These are phyloP conservation scores for Xylaria sp. DNA, from an alignment of 2,329 filamentous ascomycete genomes.

Conservation along the genomic window DNA sequence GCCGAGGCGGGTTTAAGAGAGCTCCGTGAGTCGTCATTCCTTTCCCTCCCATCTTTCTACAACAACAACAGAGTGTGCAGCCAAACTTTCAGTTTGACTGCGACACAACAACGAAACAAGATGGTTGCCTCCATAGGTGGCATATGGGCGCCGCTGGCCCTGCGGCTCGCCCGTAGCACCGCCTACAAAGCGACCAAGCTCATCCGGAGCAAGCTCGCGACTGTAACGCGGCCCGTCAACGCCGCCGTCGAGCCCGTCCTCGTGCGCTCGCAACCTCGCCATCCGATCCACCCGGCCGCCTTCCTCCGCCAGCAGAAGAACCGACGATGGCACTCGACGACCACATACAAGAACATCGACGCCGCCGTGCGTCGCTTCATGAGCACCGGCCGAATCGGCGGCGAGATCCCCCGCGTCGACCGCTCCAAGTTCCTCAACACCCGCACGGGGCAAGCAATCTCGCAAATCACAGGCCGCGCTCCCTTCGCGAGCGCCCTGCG, in stretches of 20 bases:
- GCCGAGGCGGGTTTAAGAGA: slow-evolving; percentile 33
- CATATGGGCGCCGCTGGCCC: slow-evolving; percentile 66
- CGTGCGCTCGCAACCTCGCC: slow-evolving; percentile 57
- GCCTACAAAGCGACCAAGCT: slow-evolving; percentile 62
- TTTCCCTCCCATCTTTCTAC: slow-evolving; percentile 23
- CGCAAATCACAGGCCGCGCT: slow-evolving; percentile 75
- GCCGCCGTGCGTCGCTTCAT: slow-evolving; percentile 63
- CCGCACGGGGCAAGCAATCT: slow-evolving; percentile 62
- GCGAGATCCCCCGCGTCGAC: slow-evolving; percentile 55
- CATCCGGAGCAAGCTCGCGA: slow-evolving; percentile 62
- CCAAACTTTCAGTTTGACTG: slow-evolving; percentile 35
- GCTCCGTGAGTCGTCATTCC: slow-evolving; percentile 28
- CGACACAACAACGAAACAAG: slow-evolving; percentile 48
- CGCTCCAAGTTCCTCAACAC: slow-evolving; percentile 62
- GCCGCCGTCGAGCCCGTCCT: slow-evolving; percentile 60
- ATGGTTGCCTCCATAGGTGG: slow-evolving; percentile 66
- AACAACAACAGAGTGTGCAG: slow-evolving; percentile 16
- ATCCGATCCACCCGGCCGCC: slow-evolving; percentile 64
- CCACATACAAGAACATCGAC: slow-evolving; percentile 56
- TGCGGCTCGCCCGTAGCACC: slow-evolving; percentile 65
- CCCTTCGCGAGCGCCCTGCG: slow-evolving; percentile 91
- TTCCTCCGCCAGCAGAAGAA: slow-evolving; percentile 63
- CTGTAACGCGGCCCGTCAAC: slow-evolving; percentile 58
- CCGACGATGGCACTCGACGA: slow-evolving; percentile 62
- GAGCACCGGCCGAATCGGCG: slow-evolving; percentile 53